These are phyloP conservation scores for Aureobasidium namibiae DNA, from an alignment of 2,329 filamentous ascomycete genomes.

Conservation along the genomic window DNA sequence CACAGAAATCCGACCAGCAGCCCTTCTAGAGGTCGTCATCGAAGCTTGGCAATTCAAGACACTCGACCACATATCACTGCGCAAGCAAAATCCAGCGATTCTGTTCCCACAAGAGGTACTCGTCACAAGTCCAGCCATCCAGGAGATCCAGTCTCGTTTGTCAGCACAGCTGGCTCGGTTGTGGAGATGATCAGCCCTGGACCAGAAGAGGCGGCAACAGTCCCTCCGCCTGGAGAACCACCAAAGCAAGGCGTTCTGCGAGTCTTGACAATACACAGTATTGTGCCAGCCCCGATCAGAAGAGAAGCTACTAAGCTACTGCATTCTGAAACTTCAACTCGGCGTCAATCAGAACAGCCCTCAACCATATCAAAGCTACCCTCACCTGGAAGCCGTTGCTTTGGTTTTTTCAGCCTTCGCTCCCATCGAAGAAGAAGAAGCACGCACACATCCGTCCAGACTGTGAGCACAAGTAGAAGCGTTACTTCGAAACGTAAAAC, in stretches of 20 bases:
- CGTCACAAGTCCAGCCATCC: not conserved
- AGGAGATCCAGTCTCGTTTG: not conserved
- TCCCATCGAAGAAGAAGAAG: not conserved
- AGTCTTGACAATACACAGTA: constrained; percentile 1
- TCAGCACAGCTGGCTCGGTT: not conserved
- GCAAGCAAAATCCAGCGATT: not conserved
- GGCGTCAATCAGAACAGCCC: not conserved
- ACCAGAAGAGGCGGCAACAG: not conserved
- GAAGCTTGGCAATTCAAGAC: not conserved
- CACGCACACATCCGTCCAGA: not conserved
- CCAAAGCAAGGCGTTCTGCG: not conserved
- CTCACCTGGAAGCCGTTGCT: not conserved
- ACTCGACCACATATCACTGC: not conserved
- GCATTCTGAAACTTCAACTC: not conserved
- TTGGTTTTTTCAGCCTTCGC: not conserved
- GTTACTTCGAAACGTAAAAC: not conserved
- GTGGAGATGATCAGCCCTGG: not conserved
- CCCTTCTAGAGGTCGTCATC: not conserved
- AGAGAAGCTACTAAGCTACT: not conserved
- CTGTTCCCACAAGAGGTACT: not conserved
- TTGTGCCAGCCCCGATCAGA: not conserved
- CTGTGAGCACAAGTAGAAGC: not conserved
- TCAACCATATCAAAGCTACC: not conserved
- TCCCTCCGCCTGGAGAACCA: not conserved
- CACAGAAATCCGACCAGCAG: not conserved